Evolutionary conservation across 768 basidiomycete species (phyloP).

Genomic region (Boletus sp.): DNA sequence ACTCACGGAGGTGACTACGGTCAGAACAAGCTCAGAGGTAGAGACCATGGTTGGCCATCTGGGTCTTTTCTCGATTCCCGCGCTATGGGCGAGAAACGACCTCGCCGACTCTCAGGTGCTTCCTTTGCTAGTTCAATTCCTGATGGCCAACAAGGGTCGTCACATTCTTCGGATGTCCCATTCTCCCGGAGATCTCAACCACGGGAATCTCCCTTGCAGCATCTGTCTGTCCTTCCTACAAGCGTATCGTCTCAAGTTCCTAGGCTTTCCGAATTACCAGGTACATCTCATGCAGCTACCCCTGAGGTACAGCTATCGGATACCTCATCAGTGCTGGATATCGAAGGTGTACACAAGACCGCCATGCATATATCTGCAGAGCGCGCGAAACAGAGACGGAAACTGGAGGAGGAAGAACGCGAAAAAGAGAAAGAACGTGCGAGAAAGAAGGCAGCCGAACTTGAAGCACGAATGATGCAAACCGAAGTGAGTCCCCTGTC

Average conservation of each 20-base stretch:
- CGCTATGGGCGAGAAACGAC: constrained; percentile 14
- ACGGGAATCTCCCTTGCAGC: constrained; percentile 42
- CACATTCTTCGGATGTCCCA: constrained; percentile 21
- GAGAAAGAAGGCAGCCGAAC: constrained; percentile 70
- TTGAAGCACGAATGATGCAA: constrained; percentile 63
- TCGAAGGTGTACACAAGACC: constrained; percentile 69
- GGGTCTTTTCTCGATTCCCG: constrained; percentile 20
- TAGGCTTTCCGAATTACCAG: constrained; percentile 42
- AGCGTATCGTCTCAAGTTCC: constrained; percentile 6
- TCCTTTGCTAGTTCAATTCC: constrained; percentile 22
- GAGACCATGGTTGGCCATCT: constrained; percentile 14
- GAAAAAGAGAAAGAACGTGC: constrained; percentile 81
- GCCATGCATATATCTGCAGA: constrained; percentile 85
- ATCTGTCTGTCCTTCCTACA: constrained; percentile 27
- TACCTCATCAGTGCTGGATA: constrained; percentile 36
- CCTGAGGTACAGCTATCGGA: constrained; percentile 34
- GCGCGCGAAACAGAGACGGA: constrained; percentile 73
- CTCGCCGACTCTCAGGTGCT: constrained; percentile 23
- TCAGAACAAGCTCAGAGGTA: constrained; percentile 18
- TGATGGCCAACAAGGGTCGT: constrained; percentile 21
- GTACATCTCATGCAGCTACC: constrained; percentile 40
- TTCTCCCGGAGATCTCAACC: constrained; percentile 38
- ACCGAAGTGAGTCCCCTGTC: constrained; percentile 18
- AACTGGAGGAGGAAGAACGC: constrained; percentile 81
- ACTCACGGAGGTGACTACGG: constrained; percentile 12